Conservation (phyloP, 2,329 filamentous ascomycete species). For the Sporothrix brasiliensis region DNA sequence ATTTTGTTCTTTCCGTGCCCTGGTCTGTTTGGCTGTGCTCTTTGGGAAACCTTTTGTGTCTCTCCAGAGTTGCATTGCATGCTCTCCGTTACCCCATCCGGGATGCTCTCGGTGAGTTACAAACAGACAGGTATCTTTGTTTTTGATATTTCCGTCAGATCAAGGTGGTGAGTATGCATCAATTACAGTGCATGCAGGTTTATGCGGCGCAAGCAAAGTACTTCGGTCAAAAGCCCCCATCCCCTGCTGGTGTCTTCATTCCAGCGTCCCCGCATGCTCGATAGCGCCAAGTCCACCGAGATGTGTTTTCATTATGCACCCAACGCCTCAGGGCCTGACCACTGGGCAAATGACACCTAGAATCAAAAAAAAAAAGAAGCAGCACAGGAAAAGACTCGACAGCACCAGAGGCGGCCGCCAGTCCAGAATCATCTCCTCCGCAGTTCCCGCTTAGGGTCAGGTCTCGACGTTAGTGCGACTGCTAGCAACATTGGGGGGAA, state of each 20-base stretch:
- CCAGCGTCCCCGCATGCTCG: not conserved
- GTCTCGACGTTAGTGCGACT: not conserved
- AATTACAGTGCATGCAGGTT: slow-evolving; percentile 17
- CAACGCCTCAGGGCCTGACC: not conserved
- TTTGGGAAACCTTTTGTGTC: slow-evolving; percentile 4
- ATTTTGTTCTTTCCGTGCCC: not conserved
- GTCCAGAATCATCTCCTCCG: not conserved
- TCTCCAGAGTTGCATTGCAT: slow-evolving; percentile 23
- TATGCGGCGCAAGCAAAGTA: not conserved
- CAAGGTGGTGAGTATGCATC: not conserved
- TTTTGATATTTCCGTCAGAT: not conserved
- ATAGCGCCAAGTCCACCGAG: slow-evolving; percentile 6
- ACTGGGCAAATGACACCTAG: not conserved
- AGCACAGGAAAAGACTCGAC: slow-evolving; percentile 11
- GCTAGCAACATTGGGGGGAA: slow-evolving; percentile 1
- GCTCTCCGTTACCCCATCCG: not conserved
- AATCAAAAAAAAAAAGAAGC: slow-evolving; percentile 13
- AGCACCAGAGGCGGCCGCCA: not conserved
- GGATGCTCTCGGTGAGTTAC: slow-evolving; percentile 19
- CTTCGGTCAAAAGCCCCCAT: not conserved
- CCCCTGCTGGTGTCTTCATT: not conserved
- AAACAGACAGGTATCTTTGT: not conserved
- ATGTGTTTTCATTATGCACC: not conserved
- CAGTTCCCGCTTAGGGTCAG: not conserved
- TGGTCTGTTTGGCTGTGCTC: not conserved